These are phyloP conservation scores for Drosera capensis DNA, from an alignment of 148 eudicot genomes.

Conservation along the genomic window DNA sequence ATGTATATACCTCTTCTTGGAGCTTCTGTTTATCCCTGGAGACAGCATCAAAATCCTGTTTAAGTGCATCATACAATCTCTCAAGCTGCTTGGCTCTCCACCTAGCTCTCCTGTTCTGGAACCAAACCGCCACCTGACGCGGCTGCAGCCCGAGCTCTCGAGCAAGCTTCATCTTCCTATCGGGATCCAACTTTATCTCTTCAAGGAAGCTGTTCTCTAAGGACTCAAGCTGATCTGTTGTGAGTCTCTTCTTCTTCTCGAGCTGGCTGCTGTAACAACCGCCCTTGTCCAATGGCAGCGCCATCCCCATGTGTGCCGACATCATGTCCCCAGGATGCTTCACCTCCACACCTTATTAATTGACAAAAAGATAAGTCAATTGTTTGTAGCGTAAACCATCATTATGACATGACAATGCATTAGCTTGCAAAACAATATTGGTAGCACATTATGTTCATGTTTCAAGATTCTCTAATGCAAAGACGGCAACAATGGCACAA, in stretches of 20 bases:
- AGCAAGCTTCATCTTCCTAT: conserved; percentile 66
- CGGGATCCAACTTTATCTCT: conserved; percentile 66
- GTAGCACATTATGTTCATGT: too few species aligned
- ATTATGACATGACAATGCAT: background rate
- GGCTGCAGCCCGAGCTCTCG: conserved; percentile 49
- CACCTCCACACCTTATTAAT: background rate
- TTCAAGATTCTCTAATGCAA: too few species aligned
- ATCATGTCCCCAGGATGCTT: background rate
- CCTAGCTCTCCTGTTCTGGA: conserved; percentile 67
- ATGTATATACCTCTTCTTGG: conserved; percentile 40
- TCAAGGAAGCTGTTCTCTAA: conserved; percentile 58
- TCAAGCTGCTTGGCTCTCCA: conserved; percentile 82
- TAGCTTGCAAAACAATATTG: too few species aligned
- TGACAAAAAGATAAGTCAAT: background rate
- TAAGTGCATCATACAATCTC: conserved; percentile 50
- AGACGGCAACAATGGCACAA: too few species aligned
- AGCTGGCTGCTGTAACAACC: background rate
- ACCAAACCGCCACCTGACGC: conserved; percentile 70
- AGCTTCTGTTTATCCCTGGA: conserved; percentile 51
- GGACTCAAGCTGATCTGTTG: conserved; percentile 44
- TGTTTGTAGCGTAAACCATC: background rate
- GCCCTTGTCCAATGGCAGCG: conserved; percentile 4
- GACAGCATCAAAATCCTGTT: conserved; percentile 37
- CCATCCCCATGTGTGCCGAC: background rate
- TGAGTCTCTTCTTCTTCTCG: conserved; percentile 49